Evolutionary conservation across 2,329 filamentous ascomycete species (phyloP), one percentile per base, ranked within the genome.

Genomic region (Exophiala spinifera): DNA sequence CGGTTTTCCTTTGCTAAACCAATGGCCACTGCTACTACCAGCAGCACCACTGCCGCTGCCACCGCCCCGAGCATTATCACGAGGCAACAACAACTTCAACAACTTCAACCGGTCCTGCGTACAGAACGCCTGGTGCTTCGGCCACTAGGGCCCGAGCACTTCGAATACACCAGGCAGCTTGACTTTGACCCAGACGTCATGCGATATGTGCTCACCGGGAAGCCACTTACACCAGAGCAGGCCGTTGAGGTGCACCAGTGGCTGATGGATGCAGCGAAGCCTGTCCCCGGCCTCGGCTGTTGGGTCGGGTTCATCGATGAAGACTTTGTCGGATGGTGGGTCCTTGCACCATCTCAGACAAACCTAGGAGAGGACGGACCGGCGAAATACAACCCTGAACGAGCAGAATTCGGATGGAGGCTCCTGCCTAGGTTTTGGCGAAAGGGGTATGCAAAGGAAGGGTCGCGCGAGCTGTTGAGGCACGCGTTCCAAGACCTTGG

Each of bases 141-240:
- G 13, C 42, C 42, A 17, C 42, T 44, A 2, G 42, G 42, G 7
- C 23, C 42, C 3, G 42, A 44, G 13, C 42, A 44, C 42, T 19
- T 44, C 17, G 42, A 44, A 17, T n/a, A 23, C 19, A 44, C 42
- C 42, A 44, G 20, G 14, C 42, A 44, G 14, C 19, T 44, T 6
- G 42, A 44, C 42, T 44, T 44, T 44, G 42, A 44, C 14, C 42
- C 42, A 6, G 42, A 44, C n/a, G 42, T 44, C 23, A 44, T 44
- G 42, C 23, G 19, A 21, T 44, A 44, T 21, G 42, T 44, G n/a
- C 42, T 44, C 4, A 19, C 19, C 5, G 42, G 42, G 5, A 44
- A 21, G 14, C 42, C 42, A 23, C 23, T 44, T 17, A 44, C 42
- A 44, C 42, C 42, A 13, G 42, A 44, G 42, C 15, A 44, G 17